Base-by-base conservation (phyloP, 202 grass and related monocot genomes). In the Zizania palustris region DNA sequence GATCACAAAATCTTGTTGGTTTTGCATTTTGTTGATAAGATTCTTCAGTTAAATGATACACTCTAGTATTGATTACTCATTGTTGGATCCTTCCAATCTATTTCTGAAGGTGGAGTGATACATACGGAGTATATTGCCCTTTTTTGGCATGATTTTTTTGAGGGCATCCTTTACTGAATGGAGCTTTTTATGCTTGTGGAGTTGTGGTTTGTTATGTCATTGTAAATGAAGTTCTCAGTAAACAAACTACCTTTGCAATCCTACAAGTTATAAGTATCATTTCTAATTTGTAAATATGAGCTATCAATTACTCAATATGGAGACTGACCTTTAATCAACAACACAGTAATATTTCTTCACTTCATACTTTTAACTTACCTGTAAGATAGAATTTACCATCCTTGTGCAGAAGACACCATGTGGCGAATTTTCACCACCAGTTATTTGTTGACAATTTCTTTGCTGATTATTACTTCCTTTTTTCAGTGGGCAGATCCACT, bases 401-500 rank as follows among this genome's bases (percentile, higher is more conserved):
- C 22, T 69, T 34, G 21, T 60, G 57, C 69, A 61, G 20, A 40
- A 63, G 34, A 39, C 34, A n/a, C 61, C 44, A 44, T 11, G 45
- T 28, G 9, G 14, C 18, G 36, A 67, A 22, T 79, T 70, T 33
- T 69, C 16, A n/a, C 21, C 44, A 63, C 14, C 9, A 53, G 9
- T 63, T 45, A 19, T 42, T 38, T n/a, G 14, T 65, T 66, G 41
- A 60, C 1, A 11, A 60, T 58, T 34, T 69, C 9, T n/a, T 51
- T 79, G 16, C 65, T 82, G 70, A 46, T 82, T 49, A 85, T 4
- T 75, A 41, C n/a, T 58, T 67, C 55, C 57, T 36, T 83, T 77
- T 41, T 76, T 21, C 80, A 80, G 80, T 87, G 65, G 94, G 88
- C 71, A 83, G 74, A 85, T 88, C 77, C 11, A 71, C 71, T 48